These are phyloP conservation scores for Nepenthes mirabilis DNA, from an alignment of 148 eudicot species.

Conservation along the genomic window DNA sequence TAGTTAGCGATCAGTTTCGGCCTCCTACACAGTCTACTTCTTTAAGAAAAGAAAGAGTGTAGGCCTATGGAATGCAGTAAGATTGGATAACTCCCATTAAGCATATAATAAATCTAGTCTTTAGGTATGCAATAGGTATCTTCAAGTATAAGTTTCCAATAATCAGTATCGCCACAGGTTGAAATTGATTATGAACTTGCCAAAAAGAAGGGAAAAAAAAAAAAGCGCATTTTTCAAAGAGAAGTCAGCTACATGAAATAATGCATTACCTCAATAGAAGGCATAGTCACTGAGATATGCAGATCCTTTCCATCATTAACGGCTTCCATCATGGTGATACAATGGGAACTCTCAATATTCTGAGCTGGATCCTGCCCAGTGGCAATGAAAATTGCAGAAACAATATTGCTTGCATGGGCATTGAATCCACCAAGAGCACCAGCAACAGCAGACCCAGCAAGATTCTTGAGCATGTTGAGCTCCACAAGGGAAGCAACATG, in stretches of 20 bases:
- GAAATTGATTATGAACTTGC: background rate
- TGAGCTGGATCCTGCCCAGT: conserved; percentile 95
- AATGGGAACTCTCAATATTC: conserved; percentile 76
- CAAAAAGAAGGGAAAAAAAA: background rate
- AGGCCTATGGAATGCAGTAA: no score
- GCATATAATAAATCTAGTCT: no score
- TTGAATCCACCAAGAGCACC: conserved; percentile 89
- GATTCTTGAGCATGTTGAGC: conserved; percentile 79
- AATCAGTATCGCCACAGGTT: no score
- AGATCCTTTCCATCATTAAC: conserved; percentile 69
- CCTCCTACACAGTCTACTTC: no score
- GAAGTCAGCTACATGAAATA: background rate
- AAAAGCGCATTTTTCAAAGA: background rate
- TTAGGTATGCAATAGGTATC: no score
- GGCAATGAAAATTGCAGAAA: conserved; percentile 64
- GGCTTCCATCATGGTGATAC: conserved; percentile 93
- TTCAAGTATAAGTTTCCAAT: no score
- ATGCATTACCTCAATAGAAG: conserved; percentile 58
- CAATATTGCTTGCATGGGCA: conserved; percentile 81
- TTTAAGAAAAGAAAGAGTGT: no score
- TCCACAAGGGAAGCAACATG: conserved; percentile 59
- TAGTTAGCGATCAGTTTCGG: no score
- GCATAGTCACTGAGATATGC: conserved; percentile 83
- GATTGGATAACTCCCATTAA: no score
- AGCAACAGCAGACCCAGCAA: conserved; percentile 75